These are phyloP conservation scores for Mycena chlorophos DNA, from an alignment of 768 basidiomycete genomes.

Conservation along the genomic window DNA sequence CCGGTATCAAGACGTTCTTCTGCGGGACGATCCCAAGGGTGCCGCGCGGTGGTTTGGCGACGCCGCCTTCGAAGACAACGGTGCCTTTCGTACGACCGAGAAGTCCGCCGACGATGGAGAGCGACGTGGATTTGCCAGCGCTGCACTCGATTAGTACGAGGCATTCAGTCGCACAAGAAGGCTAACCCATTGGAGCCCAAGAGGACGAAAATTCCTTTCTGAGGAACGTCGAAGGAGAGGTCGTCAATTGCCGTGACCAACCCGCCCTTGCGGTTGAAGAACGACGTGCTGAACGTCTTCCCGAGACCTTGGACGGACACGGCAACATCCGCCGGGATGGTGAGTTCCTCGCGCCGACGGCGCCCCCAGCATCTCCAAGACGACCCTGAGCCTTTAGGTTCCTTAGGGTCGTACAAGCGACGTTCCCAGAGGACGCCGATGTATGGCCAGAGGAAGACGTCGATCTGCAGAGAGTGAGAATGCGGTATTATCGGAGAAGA, in stretches of 20 bases:
- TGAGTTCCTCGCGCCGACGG: conserved; percentile 17
- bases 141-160: conserved; percentile 33
- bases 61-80: conserved; percentile 56
- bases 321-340: conserved; percentile 44
- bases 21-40: conserved; percentile 59
- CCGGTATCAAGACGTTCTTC: conserved; percentile 83
- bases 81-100: conserved; percentile 58
- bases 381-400: conserved; percentile 27
- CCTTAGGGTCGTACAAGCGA: conserved; percentile 58
- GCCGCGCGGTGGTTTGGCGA: conserved; percentile 56
- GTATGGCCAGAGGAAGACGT: conserved; percentile 74
- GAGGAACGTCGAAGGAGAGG: conserved; percentile 68
- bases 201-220: conserved; percentile 73
- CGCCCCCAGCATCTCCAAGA: conserved; percentile 40
- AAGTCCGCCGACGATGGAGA: conserved; percentile 68
- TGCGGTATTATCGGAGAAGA: neutral
- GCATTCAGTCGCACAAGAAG: neutral
- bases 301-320: conserved; percentile 62
- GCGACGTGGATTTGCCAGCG: conserved; percentile 74
- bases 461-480: conserved; percentile 44
- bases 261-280: conserved; percentile 47
- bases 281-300: conserved; percentile 56
- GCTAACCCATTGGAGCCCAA: conserved; percentile 69
- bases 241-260: conserved; percentile 63
- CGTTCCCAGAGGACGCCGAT: conserved; percentile 61